A percentile compares a stretch with the other conserved stretches of the same genome.
Conservation (phyloP, 331 rosid species). For the Stylosanthes scabra region DNA sequence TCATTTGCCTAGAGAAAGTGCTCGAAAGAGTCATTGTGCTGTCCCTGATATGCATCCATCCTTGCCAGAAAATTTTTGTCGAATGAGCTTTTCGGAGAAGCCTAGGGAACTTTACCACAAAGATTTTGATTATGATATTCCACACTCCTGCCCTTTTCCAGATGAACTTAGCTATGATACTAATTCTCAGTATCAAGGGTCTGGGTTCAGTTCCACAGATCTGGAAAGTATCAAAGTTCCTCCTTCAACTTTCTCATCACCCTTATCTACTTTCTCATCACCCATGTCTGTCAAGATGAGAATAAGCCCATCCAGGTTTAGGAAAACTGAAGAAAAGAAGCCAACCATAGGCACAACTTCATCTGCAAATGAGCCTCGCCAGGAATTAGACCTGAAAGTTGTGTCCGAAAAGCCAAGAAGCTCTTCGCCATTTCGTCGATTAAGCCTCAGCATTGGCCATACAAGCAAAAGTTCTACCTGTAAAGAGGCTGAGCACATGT, state of each 20-base stretch:
- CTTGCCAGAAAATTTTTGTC: conserved; percentile 48
- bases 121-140: conserved; percentile 42
- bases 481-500: conserved; percentile 56
- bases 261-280: conserved; percentile 33
- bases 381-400: conserved; percentile 52
- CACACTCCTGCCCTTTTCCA: conserved; percentile 52
- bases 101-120: conserved; percentile 41
- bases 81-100: conserved; percentile 47
- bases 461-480: conserved; percentile 60
- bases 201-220: conserved; percentile 41
- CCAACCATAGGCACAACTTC: conserved; percentile 43
- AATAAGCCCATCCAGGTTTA: conserved; percentile 58
- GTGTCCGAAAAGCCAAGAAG: conserved; percentile 67
- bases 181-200: conserved; percentile 46
- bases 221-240: conserved; percentile 42
- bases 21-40: conserved; percentile 46
- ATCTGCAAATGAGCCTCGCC: conserved; percentile 44
- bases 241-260: conserved; percentile 43
- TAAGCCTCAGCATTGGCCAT: conserved; percentile 63
- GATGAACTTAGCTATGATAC: conserved; percentile 43
- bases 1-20: conserved; percentile 53
- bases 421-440: conserved; percentile 81
- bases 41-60: conserved; percentile 49
- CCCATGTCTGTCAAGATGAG: conserved; percentile 42
- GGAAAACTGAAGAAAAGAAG: conserved; percentile 52